phyloP scores from a whole-genome alignment of 2,329 filamentous ascomycete genomes.

The Curvularia verruculosa region DNA sequence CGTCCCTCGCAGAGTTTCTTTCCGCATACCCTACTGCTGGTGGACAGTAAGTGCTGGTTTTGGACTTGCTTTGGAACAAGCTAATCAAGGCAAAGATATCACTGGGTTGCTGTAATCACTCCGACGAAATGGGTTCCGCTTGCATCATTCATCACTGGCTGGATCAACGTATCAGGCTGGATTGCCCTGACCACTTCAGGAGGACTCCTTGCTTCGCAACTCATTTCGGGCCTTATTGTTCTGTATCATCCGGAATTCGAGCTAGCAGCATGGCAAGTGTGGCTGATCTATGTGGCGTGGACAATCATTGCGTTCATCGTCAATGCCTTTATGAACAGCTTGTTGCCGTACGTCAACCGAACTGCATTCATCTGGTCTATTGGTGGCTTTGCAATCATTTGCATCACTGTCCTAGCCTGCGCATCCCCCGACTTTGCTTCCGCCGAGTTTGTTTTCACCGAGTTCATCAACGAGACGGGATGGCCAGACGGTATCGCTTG shows the following conservation, averaged over 20 bases:
- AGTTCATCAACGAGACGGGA: conserved; percentile 71
- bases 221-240: conserved; percentile 69
- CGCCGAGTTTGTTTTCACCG: conserved; percentile 68
- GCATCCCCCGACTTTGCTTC: conserved; percentile 69
- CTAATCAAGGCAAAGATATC: conserved; percentile 59
- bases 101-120: conserved; percentile 72
- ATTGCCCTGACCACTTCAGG: conserved; percentile 70
- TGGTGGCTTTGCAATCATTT: conserved; percentile 71
- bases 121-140: conserved; percentile 66
- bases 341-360: conserved; percentile 70
- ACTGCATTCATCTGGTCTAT: conserved; percentile 74
- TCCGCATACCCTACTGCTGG: conserved; percentile 64
- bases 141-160: conserved; percentile 73
- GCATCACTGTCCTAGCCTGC: conserved; percentile 70
- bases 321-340: conserved; percentile 68
- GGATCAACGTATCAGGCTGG: conserved; percentile 76
- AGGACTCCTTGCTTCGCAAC: conserved; percentile 69
- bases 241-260: conserved; percentile 65
- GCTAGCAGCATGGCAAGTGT: conserved; percentile 71
- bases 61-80: conserved; percentile 22
- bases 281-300: conserved; percentile 72
- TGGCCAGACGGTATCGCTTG: conserved; percentile 72
- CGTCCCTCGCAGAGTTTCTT: conserved; percentile 73
- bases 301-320: conserved; percentile 65
- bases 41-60: conserved; percentile 31